phyloP scores from a whole-genome alignment of 495 filamentous ascomycete species.

The Aspergillus sclerotioniger region DNA sequence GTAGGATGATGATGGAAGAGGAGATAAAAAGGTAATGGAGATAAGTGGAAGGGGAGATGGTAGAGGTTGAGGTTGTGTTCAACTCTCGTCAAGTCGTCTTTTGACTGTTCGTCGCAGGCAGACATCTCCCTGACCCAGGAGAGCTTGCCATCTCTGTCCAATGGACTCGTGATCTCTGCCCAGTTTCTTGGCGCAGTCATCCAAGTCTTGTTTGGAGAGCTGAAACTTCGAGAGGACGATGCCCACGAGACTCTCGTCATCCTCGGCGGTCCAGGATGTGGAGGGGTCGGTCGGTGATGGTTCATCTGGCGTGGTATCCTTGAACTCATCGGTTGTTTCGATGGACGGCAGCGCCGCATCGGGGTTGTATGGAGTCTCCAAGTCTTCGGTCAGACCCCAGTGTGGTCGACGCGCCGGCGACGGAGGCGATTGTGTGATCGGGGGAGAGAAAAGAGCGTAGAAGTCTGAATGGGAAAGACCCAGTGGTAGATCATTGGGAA shows the following conservation, averaged over 20 bases:
- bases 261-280: conserved; percentile 59
- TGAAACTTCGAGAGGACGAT: conserved; percentile 73
- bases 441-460: conserved; percentile 53
- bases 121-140: conserved; percentile 61
- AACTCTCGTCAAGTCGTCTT: conserved; percentile 50
- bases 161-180: conserved; percentile 62
- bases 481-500: conserved; percentile 64
- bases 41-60: conserved; percentile 7
- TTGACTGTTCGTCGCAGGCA: conserved; percentile 45
- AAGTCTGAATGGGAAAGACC: conserved; percentile 65
- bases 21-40: conserved; percentile 3
- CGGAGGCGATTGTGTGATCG: conserved; percentile 37
- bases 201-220: conserved; percentile 72
- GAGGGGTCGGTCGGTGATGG: conserved; percentile 29
- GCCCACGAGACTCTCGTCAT: conserved; percentile 70
- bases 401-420: conserved; percentile 28
- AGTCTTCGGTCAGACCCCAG: background rate
- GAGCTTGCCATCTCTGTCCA: conserved; percentile 67
- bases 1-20: conserved; percentile 4
- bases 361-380: conserved; percentile 24
- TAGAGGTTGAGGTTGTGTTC: conserved; percentile 12
- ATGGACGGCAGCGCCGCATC: conserved; percentile 43
- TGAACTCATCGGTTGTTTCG: conserved; percentile 23
- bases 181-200: conserved; percentile 70
- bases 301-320: conserved; percentile 15